Percentiles rank a stretch among this genome's conserved stretches.
These are phyloP conservation scores for Smittium mucronatum DNA, from an alignment of 371 early-diverging fungal genomes.

Conservation along the genomic window DNA sequence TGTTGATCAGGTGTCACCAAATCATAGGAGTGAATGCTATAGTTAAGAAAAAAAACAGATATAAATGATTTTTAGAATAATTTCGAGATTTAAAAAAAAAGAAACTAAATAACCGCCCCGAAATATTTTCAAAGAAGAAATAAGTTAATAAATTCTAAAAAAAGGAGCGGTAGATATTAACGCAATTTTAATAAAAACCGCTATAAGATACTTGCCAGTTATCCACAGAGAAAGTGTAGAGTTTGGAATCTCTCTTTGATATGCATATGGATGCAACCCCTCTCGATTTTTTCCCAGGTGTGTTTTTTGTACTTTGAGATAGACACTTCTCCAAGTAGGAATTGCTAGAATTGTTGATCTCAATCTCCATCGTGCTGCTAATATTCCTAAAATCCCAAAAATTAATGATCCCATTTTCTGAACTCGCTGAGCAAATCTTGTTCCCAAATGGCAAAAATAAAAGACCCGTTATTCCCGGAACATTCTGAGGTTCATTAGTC, in stretches of 20 bases:
- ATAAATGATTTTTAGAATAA: conserved; percentile 22
- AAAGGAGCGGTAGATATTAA: neutral
- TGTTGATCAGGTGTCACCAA: conserved; percentile 17
- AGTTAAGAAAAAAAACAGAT: conserved; percentile 20
- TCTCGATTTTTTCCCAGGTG: neutral
- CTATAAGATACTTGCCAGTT: neutral
- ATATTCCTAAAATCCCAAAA: conserved; percentile 28
- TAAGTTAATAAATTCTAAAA: neutral
- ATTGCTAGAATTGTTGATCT: neutral
- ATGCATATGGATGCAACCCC: neutral
- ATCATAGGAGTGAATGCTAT: conserved; percentile 23
- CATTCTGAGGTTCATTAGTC: conserved; percentile 9
- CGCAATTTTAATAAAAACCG: neutral
- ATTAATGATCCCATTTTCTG: conserved; percentile 21
- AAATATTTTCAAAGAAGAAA: neutral
- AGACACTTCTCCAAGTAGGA: neutral
- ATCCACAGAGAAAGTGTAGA: neutral
- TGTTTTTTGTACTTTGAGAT: neutral
- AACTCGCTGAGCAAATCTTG: conserved; percentile 24
- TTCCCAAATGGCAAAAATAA: conserved; percentile 7
- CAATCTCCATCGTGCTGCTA: neutral
- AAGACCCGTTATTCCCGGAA: conserved; percentile 16
- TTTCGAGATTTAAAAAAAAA: conserved; percentile 19
- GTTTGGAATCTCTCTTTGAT: neutral
- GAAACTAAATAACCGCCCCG: no score